Evolutionary conservation across 495 filamentous ascomycete genomes (phyloP).

Genomic region (Neurospora intermedia): DNA sequence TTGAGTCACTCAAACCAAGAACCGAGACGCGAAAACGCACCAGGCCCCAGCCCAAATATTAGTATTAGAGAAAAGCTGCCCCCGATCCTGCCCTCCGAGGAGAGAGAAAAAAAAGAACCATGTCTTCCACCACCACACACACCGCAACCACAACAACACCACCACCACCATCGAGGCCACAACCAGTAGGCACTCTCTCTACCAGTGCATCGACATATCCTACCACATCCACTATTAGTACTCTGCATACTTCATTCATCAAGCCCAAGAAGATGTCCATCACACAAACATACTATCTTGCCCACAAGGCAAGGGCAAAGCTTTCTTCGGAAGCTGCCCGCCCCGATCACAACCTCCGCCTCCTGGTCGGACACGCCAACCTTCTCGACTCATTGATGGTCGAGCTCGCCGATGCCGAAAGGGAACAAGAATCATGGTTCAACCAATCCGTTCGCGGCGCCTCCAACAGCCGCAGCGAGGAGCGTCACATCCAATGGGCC

Average conservation of each 20-base stretch:
- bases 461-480: conserved; percentile 35
- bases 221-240: conserved; percentile 3
- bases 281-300: conserved; percentile 95
- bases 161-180: conserved; percentile 7
- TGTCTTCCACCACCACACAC: conserved; percentile 19
- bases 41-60: conserved; percentile 13
- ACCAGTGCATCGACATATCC: conserved; percentile 1
- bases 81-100: conserved; percentile 6
- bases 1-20: conserved; percentile 20
- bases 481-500: conserved; percentile 79
- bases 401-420: conserved; percentile 86
- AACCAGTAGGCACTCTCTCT: not conserved
- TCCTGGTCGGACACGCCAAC: conserved; percentile 94
- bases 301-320: conserved; percentile 91
- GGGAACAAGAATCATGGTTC: conserved; percentile 96
- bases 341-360: conserved; percentile 85
- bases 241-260: conserved; percentile 15
- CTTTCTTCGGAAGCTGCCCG: conserved; percentile 82
- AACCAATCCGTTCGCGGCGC: conserved; percentile 83
- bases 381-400: conserved; percentile 93
- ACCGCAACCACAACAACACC: conserved; percentile 9
- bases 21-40: conserved; percentile 13
- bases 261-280: conserved; percentile 74
- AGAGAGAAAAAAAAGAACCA: conserved; percentile 5
- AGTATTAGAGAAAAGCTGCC: conserved; percentile 2